A percentile compares a stretch with the other conserved stretches of the same genome.
Conservation (phyloP, 169 alveolate species). For the Sarcocystis neurona region DNA sequence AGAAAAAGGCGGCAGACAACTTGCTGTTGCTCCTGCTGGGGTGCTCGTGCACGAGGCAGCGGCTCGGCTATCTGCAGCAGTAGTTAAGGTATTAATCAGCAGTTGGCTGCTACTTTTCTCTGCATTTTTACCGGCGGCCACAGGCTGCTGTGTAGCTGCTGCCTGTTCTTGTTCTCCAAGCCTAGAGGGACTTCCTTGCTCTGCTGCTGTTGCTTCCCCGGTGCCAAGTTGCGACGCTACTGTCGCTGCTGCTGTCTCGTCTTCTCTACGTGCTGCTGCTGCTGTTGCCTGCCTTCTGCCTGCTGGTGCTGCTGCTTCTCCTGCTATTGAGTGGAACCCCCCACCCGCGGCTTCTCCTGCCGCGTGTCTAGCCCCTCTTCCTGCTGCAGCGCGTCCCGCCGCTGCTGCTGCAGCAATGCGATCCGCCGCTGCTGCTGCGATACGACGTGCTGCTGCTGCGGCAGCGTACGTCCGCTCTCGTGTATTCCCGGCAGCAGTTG, state of each 20-base stretch:
- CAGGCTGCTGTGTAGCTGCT: too few relatives aligned
- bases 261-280: neutral
- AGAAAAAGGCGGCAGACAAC: conserved; percentile 42
- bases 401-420: neutral
- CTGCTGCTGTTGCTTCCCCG: neutral
- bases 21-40: conserved; percentile 58
- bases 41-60: conserved; percentile 40
- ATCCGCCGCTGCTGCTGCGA: neutral
- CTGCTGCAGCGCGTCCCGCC: neutral
- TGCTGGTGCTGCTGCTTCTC: neutral
- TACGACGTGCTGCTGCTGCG: neutral
- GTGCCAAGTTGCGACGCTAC: neutral
- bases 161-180: too few relatives aligned
- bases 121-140: too few relatives aligned
- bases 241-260: neutral
- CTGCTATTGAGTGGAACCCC: neutral
- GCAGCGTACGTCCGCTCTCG: neutral
- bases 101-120: too few relatives aligned
- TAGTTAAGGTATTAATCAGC: too few relatives aligned
- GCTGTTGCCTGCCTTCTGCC: neutral
- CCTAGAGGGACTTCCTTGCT: neutral
- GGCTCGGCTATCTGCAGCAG: too few relatives aligned
- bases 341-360: neutral
- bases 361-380: neutral
- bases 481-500: too few relatives aligned